A percentile compares a stretch with the other conserved stretches of the same genome.
phyloP scores from a whole-genome alignment of 331 rosid species.

The Stylosanthes scabra region DNA sequence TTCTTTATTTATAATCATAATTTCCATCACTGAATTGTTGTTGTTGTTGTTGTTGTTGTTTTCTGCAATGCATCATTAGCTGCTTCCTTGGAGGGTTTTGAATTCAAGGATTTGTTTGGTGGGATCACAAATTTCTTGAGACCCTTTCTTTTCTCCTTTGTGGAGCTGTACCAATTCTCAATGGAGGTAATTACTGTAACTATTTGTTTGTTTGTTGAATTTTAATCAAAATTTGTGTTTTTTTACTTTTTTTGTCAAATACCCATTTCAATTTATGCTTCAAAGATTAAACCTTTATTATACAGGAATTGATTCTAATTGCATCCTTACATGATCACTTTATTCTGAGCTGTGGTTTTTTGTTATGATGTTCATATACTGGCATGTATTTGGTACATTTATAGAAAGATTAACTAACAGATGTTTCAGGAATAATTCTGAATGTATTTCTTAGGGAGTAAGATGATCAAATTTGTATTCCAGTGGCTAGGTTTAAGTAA shows the following conservation, averaged over 20 bases:
- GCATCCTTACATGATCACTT: background rate
- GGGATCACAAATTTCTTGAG: conserved; percentile 37
- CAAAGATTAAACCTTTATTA: conserved; percentile 5
- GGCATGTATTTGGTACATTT: background rate
- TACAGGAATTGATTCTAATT: background rate
- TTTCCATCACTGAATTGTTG: conserved; percentile 39
- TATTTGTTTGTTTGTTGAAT: background rate
- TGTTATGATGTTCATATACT: background rate
- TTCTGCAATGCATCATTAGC: conserved; percentile 46
- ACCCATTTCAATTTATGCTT: background rate
- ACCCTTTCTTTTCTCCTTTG: conserved; percentile 29
- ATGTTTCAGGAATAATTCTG: conserved; percentile 2
- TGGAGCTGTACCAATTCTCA: conserved; percentile 42
- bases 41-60: conserved; percentile 42
- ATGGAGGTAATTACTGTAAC: conserved; percentile 64
- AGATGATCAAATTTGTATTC: conserved; percentile 7
- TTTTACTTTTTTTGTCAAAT: background rate
- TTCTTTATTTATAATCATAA: background rate
- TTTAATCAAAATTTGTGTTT: conserved; percentile 10
- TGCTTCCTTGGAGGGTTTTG: background rate
- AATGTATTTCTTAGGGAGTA: background rate
- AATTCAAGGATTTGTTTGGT: conserved; percentile 49
- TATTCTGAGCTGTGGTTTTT: background rate
- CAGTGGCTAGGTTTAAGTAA: background rate
- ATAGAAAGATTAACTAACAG: background rate